Base-by-base conservation (phyloP, 2,329 filamentous ascomycete genomes). In the Colletotrichum sansevieriae region DNA sequence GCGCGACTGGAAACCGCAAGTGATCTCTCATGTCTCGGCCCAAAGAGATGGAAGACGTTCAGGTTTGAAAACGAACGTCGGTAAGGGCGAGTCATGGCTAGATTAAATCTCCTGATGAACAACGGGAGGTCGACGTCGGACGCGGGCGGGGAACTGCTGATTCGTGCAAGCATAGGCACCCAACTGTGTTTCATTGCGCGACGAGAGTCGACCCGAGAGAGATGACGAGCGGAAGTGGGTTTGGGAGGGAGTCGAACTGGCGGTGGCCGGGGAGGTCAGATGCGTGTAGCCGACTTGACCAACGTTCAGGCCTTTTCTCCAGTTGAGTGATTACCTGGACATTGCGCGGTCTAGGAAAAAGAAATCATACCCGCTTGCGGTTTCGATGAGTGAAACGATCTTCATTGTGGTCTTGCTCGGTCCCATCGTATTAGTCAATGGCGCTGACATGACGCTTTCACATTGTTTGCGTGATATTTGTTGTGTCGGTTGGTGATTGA, bases 131-230 rank as follows among this genome's bases (percentile, higher is more conserved):
- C 47, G 41, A 35, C 3, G 47, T 56, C 25, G 55, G 18, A 68
- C 61, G 22, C 41, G 46, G 29, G 43, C 43, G 60, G 61, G 61
- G 33, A 43, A 49, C 41, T 47, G 25, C 35, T 39, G 49, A 55
- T 33, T 68, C 22, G 65, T 68, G 65, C 65, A 59, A 68, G 52
- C 20, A 54, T 35, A 12, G 7, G 41, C 12, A 22, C 39, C 64
- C n/a, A 39, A 9, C 55, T 55, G 54, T 65, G 65, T 44, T n/a
- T 25, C 62, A 52, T 65, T 65, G 55, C 62, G 20, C 57, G 62
- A 65, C 62, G 41, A 44, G 47, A 37, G 39, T 54, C 47, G 59
- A 35, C 15, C 25, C 18, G 20, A 33, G 22, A 33, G 49, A 58
- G 46, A 39, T 20, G 52, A 29, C 60, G 22, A 35, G 41, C 54